Evolutionary conservation across 345 rosid genomes (phyloP), one percentile per base, ranked within the genome.

Genomic region (Pelargonium nanum): DNA sequence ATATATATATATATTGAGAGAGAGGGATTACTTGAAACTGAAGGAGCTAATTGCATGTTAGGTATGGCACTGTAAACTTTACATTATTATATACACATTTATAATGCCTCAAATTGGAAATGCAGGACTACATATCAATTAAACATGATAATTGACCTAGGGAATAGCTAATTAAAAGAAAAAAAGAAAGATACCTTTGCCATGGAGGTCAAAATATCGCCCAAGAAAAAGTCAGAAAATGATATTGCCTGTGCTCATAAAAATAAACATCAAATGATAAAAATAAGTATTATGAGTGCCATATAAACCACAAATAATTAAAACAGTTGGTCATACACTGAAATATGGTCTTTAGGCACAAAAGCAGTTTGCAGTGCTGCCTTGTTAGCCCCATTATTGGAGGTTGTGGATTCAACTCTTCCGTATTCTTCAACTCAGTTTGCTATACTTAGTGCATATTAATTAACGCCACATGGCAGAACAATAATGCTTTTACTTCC

Each of bases 181-280:
- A 5, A 5, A 40, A 12, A 40, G 48, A 4, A 61, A 48, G 19
- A 80, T 78, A 91, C 98, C 96, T 92, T 92, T 63, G 98, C 77
- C 98, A 92, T 75, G 57, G 96, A 92, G 57, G 98, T 92, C 66
- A 92, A 57, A 65, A 92, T 86, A 80, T 92, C 98, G 59, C 93
- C 98, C 72, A 92, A 61, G 67, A 92, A 92, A 75, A 92, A 92
- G 83, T 92, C 98, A 0, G 87, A 69, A 76, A 92, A 89, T 8
- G 95, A 65, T 65, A 92, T 87, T 53, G 91, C 80, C 96, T 92
- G 88, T 57, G 69, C 59, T 25, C 19, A 59, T 54, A 70, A 51
- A 9, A 58, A 32, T 58, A 67, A 58, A 23, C 28, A 58, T 62
- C 52, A 56, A 59, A 58, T 61, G 40, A 64, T 44, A 25, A n/a